A percentile compares a stretch with the other conserved stretches of the same genome.
phyloP scores from a whole-genome alignment of 371 early-diverging fungal genomes.

The Mortierella sp. region DNA sequence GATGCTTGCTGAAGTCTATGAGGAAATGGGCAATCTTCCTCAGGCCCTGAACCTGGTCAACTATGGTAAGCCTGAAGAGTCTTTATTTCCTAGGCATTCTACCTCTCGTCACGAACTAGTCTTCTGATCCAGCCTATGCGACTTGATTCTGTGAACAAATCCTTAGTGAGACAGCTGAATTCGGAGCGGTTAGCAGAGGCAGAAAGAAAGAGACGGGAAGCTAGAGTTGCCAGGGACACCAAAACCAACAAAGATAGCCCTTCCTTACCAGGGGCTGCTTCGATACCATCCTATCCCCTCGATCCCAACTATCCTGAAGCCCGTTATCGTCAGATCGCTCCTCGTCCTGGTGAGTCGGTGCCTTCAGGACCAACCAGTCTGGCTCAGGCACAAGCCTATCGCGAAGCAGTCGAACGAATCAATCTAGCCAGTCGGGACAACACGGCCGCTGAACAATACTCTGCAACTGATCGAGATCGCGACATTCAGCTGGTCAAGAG shows the following conservation, averaged over 20 bases:
- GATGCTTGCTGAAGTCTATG: conserved; percentile 84
- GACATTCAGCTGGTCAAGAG: conserved; percentile 27
- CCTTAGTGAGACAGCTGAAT: conserved; percentile 36
- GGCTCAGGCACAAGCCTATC: conserved; percentile 17
- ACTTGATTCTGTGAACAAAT: background rate
- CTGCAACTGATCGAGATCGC: conserved; percentile 34
- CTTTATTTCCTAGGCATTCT: too few relatives aligned
- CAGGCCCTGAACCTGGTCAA: conserved; percentile 73
- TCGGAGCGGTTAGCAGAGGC: conserved; percentile 32
- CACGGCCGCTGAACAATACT: conserved; percentile 31
- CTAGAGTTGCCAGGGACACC: conserved; percentile 15
- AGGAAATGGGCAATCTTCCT: conserved; percentile 83
- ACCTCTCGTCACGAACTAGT: background rate
- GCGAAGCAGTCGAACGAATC: conserved; percentile 35
- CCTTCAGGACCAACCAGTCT: background rate
- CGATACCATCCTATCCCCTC: conserved; percentile 8
- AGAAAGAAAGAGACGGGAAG: conserved; percentile 25
- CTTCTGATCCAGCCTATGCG: background rate
- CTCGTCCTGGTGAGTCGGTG: conserved; percentile 9
- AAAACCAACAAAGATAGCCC: conserved; percentile 19
- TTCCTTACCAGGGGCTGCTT: background rate
- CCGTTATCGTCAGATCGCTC: conserved; percentile 21
- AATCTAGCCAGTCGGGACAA: conserved; percentile 25
- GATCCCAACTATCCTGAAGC: conserved; percentile 9
- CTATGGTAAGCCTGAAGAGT: conserved; percentile 54